phyloP scores from a whole-genome alignment of 2,329 filamentous ascomycete species.

The Scedosporium aurantiacum region DNA sequence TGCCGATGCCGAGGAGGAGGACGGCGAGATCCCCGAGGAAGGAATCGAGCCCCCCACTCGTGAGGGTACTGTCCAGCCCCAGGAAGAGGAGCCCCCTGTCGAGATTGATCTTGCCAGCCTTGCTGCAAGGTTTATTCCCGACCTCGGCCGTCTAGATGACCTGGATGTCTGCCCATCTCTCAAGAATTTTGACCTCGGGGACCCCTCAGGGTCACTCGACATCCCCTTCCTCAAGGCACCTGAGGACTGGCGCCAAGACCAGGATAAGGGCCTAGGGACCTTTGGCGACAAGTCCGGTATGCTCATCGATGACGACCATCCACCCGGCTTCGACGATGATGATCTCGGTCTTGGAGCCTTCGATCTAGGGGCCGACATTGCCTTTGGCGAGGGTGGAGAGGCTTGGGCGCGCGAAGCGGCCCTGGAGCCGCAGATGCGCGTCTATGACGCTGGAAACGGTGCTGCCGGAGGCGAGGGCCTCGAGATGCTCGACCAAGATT shows the following conservation, averaged over 20 bases:
- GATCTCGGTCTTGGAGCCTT: conserved; percentile 64
- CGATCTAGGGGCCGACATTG: conserved; percentile 60
- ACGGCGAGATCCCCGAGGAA: conserved; percentile 22
- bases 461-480: conserved; percentile 41
- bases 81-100: conserved; percentile 34
- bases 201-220: conserved; percentile 73
- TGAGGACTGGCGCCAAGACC: conserved; percentile 71
- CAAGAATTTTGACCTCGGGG: conserved; percentile 85
- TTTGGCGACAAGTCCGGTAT: conserved; percentile 63
- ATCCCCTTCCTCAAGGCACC: conserved; percentile 85
- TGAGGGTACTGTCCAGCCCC: conserved; percentile 19
- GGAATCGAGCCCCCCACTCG: background rate
- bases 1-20: conserved; percentile 27
- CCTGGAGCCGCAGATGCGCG: conserved; percentile 72
- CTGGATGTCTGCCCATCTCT: conserved; percentile 92
- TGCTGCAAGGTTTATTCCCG: conserved; percentile 74
- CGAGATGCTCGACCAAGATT: conserved; percentile 45
- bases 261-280: conserved; percentile 49
- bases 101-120: conserved; percentile 72
- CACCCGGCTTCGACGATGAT: conserved; percentile 60
- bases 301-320: conserved; percentile 79
- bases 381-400: conserved; percentile 92
- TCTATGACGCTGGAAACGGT: conserved; percentile 54
- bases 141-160: conserved; percentile 63
- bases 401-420: conserved; percentile 89